phyloP scores from a whole-genome alignment of 495 filamentous ascomycete species.

The Thermochaetoides thermophila region DNA sequence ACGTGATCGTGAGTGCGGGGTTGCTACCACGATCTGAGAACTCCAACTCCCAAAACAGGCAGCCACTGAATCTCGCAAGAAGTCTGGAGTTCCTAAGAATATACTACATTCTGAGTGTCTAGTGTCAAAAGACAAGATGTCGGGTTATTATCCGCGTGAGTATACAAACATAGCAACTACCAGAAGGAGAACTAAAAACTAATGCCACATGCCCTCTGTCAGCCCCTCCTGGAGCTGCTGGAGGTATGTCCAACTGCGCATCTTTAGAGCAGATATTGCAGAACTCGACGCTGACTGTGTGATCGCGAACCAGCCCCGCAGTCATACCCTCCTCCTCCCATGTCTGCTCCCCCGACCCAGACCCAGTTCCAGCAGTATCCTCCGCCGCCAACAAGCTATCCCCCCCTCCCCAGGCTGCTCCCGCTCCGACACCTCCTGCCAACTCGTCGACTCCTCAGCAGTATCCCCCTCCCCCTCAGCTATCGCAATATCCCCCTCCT shows the following conservation, averaged over 20 bases:
- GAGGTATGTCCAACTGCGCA: conserved; percentile 11
- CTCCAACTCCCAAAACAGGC: too few species aligned
- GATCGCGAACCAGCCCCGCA: conserved; percentile 6
- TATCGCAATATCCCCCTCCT: conserved; percentile 8
- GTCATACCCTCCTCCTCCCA: conserved; percentile 20
- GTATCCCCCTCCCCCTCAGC: conserved; percentile 1
- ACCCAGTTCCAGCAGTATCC: conserved; percentile 23
- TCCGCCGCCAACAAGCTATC: conserved; percentile 25
- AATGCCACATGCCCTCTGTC: too few species aligned
- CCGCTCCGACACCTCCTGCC: too few species aligned
- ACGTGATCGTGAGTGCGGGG: too few species aligned
- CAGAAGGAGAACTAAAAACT: too few species aligned
- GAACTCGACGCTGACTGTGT: conserved; percentile 2
- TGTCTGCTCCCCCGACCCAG: conserved; percentile 29
- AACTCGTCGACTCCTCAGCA: too few species aligned
- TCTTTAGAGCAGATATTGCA: too few species aligned
- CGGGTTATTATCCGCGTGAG: conserved; percentile 22
- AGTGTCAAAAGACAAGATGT: conserved; percentile 7
- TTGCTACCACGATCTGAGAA: too few species aligned
- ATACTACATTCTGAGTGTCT: too few species aligned
- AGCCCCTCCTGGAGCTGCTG: conserved; percentile 16
- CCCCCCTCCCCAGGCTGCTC: too few species aligned
- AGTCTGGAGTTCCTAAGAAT: too few species aligned
- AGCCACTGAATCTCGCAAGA: too few species aligned
- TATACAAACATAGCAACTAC: background rate